phyloP scores from a whole-genome alignment of 192 early-diverging fungal genomes.

The Backusella parvicylindrica region DNA sequence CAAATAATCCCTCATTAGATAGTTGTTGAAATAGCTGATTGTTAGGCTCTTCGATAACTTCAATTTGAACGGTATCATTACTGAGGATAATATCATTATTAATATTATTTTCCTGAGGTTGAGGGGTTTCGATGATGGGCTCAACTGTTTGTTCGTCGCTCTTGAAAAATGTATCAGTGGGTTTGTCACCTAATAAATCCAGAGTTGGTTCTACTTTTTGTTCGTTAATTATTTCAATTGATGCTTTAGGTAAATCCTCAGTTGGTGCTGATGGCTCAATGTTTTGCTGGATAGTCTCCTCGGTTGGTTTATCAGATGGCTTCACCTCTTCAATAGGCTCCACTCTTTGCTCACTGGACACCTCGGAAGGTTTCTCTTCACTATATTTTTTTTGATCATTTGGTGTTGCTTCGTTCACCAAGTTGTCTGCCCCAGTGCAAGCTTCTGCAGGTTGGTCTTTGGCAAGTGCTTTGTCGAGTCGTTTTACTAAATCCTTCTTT shows the following conservation, averaged over 20 bases:
- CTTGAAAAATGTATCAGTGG: not conserved
- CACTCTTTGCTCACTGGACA: not conserved
- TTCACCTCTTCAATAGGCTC: not conserved
- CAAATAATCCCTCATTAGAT: not conserved
- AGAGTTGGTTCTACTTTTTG: not conserved
- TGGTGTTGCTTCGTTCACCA: not conserved
- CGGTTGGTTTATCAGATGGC: not conserved
- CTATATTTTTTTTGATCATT: too few species aligned
- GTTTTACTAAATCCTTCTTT: conserved; percentile 63
- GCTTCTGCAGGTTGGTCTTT: not conserved
- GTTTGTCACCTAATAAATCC: not conserved
- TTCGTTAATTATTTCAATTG: not conserved
- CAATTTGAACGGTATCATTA: not conserved
- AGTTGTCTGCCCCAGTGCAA: not conserved
- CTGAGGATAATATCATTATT: not conserved
- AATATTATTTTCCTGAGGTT: not conserved
- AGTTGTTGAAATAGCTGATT: not conserved
- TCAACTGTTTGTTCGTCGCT: not conserved
- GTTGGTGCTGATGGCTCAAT: not conserved
- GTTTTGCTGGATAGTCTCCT: not conserved
- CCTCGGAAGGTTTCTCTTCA: not conserved
- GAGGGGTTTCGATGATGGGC: not conserved
- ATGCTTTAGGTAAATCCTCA: not conserved
- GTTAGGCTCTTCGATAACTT: not conserved
- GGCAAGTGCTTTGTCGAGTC: conserved; percentile 52